phyloP scores from a whole-genome alignment of 2,329 filamentous ascomycete species.

The Teratosphaeria gauchensis region DNA sequence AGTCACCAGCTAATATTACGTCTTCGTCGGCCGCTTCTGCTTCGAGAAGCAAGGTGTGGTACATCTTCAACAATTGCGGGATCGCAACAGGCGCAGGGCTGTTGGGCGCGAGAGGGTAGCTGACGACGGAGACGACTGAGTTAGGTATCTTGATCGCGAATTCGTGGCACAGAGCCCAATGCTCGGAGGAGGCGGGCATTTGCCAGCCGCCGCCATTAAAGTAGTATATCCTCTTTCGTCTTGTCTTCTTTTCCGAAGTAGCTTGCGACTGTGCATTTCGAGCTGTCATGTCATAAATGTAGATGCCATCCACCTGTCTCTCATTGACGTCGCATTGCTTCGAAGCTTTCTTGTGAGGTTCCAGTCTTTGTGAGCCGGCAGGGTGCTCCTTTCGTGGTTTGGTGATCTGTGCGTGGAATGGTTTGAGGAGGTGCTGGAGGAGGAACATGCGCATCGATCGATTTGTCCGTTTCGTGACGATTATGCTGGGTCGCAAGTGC shows the following conservation, averaged over 20 bases:
- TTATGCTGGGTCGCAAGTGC: constrained; percentile 16
- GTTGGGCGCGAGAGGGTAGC: constrained; percentile 45
- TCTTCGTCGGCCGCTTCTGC: constrained; percentile 31
- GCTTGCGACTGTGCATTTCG: background rate
- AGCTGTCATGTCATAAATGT: constrained; percentile 36
- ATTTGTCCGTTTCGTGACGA: constrained; percentile 28
- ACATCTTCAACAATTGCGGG: constrained; percentile 38
- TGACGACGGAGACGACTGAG: constrained; percentile 38
- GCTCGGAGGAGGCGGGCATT: constrained; percentile 38
- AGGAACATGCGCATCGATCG: constrained; percentile 27
- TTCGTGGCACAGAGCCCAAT: constrained; percentile 44
- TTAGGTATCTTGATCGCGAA: constrained; percentile 33
- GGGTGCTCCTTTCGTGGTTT: constrained; percentile 24
- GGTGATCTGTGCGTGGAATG: constrained; percentile 28
- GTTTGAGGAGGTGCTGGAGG: constrained; percentile 29
- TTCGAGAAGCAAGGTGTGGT: constrained; percentile 32
- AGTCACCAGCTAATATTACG: constrained; percentile 46
- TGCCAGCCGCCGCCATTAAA: constrained; percentile 50
- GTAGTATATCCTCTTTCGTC: constrained; percentile 40
- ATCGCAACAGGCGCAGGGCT: constrained; percentile 41
- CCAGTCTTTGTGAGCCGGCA: constrained; percentile 32
- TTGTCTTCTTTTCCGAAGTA: constrained; percentile 2
- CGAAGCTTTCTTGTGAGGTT: constrained; percentile 26
- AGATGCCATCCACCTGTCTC: constrained; percentile 33
- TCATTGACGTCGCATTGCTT: constrained; percentile 30